Base-by-base conservation (phyloP, 1,284 basidiomycete species). In the Boletellus deceptivus region DNA sequence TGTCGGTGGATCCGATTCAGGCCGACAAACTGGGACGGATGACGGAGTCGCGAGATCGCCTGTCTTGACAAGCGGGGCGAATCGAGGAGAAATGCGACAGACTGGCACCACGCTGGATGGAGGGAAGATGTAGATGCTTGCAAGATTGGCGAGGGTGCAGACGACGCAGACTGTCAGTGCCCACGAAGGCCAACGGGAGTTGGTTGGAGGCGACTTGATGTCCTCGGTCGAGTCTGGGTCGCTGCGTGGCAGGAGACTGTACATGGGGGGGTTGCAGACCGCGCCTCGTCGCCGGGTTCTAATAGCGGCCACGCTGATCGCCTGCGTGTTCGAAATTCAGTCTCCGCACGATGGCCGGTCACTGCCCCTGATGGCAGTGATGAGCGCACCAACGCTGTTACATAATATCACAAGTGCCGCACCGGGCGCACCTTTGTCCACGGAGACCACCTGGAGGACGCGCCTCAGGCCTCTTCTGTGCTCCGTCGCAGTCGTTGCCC, bases 21-120 rank as follows among this genome's bases (percentile, higher is more conserved):
- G 36, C 52, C 48, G 24, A 53, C 40, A 17, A 53, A 53, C 18
- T 53, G 48, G 22, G 42, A 50, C 4, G 52, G 48, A 20, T 40
- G 48, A 18, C 48, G 52, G 24, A 51, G 48, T 14, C 24, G 41
- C 14, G 43, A 50, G 29, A 53, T 42, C 20, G 45, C 27, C 20
- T 46, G 48, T 38, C 52, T 53, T 4, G 48, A 40, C 34, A 53
- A 24, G 27, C 22, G 48, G 7, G 52, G 48, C 10, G 43, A 38
- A 14, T 50, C 35, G 13, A 53, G 43, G 33, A 53, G 48, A 29
- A 51, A 53, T 22, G 43, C 27, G 2, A 51, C 27, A 11, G 52
- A 46, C 31, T 46, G 52, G 48, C 2, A 50, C 16, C 2, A 35
- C 34, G 14, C 41, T 34, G 11, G 46, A 27, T 10, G 50, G 43